phyloP scores from a whole-genome alignment of 208 protist genomes.

The Trypanosoma scelopori region DNA sequence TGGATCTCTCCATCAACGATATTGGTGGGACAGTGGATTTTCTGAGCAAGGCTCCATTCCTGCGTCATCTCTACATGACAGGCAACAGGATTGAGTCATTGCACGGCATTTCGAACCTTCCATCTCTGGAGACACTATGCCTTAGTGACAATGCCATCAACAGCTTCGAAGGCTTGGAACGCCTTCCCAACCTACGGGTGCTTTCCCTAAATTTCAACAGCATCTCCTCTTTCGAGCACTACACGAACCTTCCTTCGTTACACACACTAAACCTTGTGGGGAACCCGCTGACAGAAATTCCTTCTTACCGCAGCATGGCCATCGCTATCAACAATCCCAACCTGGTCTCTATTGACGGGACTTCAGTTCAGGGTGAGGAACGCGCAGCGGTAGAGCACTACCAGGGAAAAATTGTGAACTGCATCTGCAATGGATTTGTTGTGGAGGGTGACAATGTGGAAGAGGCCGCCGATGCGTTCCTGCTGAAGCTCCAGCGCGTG shows the following conservation, averaged over 20 bases:
- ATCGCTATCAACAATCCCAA: constrained; percentile 81
- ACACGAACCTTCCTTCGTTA: constrained; percentile 79
- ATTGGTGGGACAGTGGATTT: constrained; percentile 87
- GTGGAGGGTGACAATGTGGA: constrained; percentile 86
- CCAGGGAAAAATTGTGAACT: constrained; percentile 88
- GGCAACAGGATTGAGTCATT: constrained; percentile 92
- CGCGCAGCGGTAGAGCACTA: constrained; percentile 83
- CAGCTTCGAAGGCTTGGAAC: constrained; percentile 87
- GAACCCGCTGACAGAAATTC: constrained; percentile 86
- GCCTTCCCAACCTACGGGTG: constrained; percentile 86
- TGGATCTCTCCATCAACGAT: constrained; percentile 93
- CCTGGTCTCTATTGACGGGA: constrained; percentile 88
- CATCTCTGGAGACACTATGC: constrained; percentile 86
- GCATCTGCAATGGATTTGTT: constrained; percentile 89
- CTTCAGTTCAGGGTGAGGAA: constrained; percentile 84
- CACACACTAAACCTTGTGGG: constrained; percentile 92
- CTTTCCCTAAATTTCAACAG: constrained; percentile 94
- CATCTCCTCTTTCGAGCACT: constrained; percentile 87
- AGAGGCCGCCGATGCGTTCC: constrained; percentile 76
- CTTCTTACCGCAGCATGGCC: constrained; percentile 90
- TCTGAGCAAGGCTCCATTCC: constrained; percentile 66
- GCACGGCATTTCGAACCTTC: constrained; percentile 74
- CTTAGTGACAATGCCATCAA: constrained; percentile 91
- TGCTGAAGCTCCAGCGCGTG: constrained; percentile 84
- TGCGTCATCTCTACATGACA: constrained; percentile 92